A percentile compares a stretch with the other conserved stretches of the same genome.
phyloP scores from a whole-genome alignment of 139 green algal species.

The Coelastrella sp. region DNA sequence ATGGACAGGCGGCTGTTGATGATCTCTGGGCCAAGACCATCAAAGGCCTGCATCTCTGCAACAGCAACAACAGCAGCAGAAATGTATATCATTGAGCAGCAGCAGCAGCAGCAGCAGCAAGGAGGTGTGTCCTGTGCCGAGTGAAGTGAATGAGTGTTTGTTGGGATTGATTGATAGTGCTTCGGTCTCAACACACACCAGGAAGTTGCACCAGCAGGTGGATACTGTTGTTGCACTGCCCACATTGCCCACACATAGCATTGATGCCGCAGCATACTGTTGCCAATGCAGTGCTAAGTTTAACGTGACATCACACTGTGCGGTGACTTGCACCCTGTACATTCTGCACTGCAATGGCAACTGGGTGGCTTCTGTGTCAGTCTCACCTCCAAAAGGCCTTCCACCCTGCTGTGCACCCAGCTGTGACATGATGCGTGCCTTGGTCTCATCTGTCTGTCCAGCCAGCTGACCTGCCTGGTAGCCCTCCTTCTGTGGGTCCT shows the following conservation, averaged over 20 bases:
- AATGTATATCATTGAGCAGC: neutral
- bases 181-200: neutral
- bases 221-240: neutral
- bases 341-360: too few species aligned
- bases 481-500: conserved; percentile 37
- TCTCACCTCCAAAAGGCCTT: conserved; percentile 38
- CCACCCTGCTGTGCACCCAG: conserved; percentile 33
- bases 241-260: neutral
- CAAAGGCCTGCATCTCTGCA: conserved; percentile 60
- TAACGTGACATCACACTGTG: too few species aligned
- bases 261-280: neutral
- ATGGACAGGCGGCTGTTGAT: conserved; percentile 46
- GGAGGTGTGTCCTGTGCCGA: neutral
- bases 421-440: conserved; percentile 42
- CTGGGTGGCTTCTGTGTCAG: neutral
- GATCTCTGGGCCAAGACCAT: conserved; percentile 46
- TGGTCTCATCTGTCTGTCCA: conserved; percentile 34
- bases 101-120: neutral
- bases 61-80: neutral
- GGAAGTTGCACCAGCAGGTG: neutral
- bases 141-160: neutral
- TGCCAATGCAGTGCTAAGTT: neutral
- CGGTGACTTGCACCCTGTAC: too few species aligned
- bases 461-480: conserved; percentile 40
- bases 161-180: too few species aligned